These are phyloP conservation scores for Macrolepiota fuliginosa DNA, from an alignment of 768 basidiomycete species.

Conservation along the genomic window DNA sequence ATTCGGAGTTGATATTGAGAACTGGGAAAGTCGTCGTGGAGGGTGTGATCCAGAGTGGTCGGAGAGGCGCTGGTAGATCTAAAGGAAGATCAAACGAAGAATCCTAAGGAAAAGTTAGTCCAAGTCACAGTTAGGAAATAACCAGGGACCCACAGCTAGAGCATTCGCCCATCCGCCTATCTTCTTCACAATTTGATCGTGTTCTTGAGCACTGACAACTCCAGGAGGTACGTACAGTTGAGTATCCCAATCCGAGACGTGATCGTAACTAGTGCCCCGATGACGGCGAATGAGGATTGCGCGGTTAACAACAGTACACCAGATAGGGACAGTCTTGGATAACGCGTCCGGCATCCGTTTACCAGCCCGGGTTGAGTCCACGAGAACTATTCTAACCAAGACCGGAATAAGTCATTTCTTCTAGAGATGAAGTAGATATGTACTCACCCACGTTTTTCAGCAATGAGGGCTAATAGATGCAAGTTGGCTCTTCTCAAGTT, in stretches of 20 bases:
- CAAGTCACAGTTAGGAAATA: not conserved
- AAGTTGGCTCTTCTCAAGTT: constrained; percentile 83
- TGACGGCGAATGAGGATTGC: constrained; percentile 41
- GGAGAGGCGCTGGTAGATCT: constrained; percentile 57
- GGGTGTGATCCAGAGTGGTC: constrained; percentile 89
- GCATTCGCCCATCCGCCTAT: constrained; percentile 69
- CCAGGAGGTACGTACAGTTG: constrained; percentile 70
- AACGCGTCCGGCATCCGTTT: constrained; percentile 94
- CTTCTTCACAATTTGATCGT: constrained; percentile 66
- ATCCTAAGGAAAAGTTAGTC: constrained; percentile 34
- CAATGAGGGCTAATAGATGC: constrained; percentile 62
- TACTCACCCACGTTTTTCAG: constrained; percentile 57
- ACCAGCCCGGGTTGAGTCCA: constrained; percentile 91
- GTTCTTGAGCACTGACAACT: constrained; percentile 72
- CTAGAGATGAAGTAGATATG: not conserved
- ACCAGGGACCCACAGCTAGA: constrained; percentile 51
- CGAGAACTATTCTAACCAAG: constrained; percentile 86
- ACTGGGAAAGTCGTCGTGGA: constrained; percentile 49
- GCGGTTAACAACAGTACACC: constrained; percentile 88
- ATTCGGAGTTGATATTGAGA: constrained; percentile 14
- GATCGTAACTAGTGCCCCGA: constrained; percentile 12
- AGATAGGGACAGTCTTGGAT: constrained; percentile 91
- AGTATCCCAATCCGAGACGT: constrained; percentile 45
- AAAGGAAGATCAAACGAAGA: constrained; percentile 70
- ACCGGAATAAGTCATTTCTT: constrained; percentile 62